These are phyloP conservation scores for Pythium dissotocum DNA, from an alignment of 352 stramenopile species.

Conservation along the genomic window DNA sequence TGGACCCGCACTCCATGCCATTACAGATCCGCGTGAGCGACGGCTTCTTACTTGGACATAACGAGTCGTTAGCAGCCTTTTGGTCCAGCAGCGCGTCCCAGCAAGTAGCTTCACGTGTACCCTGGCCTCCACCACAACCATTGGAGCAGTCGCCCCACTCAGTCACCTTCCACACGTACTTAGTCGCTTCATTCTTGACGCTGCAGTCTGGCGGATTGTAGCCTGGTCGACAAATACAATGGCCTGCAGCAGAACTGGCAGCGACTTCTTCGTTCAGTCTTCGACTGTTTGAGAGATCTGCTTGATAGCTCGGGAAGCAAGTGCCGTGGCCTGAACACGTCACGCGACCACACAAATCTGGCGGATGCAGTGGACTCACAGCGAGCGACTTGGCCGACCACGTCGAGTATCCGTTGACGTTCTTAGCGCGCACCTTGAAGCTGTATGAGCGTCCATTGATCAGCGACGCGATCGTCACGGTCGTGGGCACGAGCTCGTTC, in stretches of 20 bases:
- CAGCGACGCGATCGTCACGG: slow-evolving; percentile 42
- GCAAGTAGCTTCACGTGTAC: slow-evolving; percentile 45
- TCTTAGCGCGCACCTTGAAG: slow-evolving; percentile 72
- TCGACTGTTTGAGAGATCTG: slow-evolving; percentile 10
- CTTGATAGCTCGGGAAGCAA: slow-evolving; percentile 66
- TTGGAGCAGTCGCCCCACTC: slow-evolving; percentile 60
- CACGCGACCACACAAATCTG: slow-evolving; percentile 62
- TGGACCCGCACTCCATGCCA: slow-evolving; percentile 73
- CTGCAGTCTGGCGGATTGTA: slow-evolving; percentile 70
- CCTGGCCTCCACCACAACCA: slow-evolving; percentile 62
- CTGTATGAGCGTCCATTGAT: slow-evolving; percentile 64
- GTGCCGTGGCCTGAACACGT: slow-evolving; percentile 65
- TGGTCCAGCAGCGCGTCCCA: slow-evolving; percentile 34
- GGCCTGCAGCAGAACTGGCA: slow-evolving; percentile 23
- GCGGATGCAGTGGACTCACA: slow-evolving; percentile 68
- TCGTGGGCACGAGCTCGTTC: slow-evolving; percentile 36
- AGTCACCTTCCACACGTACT: slow-evolving; percentile 54
- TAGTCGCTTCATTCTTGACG: slow-evolving; percentile 38
- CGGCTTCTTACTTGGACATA: slow-evolving; percentile 47
- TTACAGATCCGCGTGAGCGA: slow-evolving; percentile 70
- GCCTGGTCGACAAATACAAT: slow-evolving; percentile 66
- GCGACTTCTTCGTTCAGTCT: background rate
- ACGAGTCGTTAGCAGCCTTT: slow-evolving; percentile 26
- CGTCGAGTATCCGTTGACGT: slow-evolving; percentile 61
- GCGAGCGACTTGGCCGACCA: slow-evolving; percentile 74